Percentiles rank a stretch among this genome's conserved stretches.
Evolutionary conservation across 2,329 filamentous ascomycete genomes (phyloP).

Genomic region (Nothophoma quercina): DNA sequence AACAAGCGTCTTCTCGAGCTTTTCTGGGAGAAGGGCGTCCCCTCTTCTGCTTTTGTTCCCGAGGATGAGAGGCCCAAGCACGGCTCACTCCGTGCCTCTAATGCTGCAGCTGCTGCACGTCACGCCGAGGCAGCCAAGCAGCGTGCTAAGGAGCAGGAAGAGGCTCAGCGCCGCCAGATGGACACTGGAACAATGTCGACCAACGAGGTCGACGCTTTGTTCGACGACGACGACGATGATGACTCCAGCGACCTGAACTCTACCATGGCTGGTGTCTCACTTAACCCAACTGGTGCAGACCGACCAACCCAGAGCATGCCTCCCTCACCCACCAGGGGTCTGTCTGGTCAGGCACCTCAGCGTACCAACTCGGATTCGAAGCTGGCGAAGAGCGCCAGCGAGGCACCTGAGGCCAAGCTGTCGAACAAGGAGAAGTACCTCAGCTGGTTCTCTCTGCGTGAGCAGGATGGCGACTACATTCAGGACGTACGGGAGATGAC

Average conservation of each 20-base stretch:
- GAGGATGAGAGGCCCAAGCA: constrained; percentile 96
- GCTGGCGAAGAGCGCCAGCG: constrained; percentile 71
- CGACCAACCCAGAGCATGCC: constrained; percentile 95
- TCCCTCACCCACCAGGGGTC: constrained; percentile 82
- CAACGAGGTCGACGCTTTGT: constrained; percentile 92
- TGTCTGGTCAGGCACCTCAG: constrained; percentile 74
- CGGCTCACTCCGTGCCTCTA: constrained; percentile 74
- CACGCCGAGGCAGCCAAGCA: constrained; percentile 85
- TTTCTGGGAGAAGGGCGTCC: constrained; percentile 99
- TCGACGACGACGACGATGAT: constrained; percentile 86
- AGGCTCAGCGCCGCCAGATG: constrained; percentile 89
- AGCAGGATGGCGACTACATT: constrained; percentile 94
- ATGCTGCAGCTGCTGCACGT: constrained; percentile 76
- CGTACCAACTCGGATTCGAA: constrained; percentile 95
- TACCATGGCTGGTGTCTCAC: constrained; percentile 87
- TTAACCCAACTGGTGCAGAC: constrained; percentile 70
- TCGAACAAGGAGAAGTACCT: constrained; percentile 97
- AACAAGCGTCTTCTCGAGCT: constrained; percentile 92
- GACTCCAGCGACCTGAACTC: constrained; percentile 85
- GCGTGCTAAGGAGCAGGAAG: constrained; percentile 84
- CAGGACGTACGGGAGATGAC: constrained; percentile 99
- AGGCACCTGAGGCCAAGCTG: constrained; percentile 79
- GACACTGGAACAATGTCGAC: constrained; percentile 94
- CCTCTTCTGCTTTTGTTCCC: constrained; percentile 92
- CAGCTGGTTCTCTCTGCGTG: constrained; percentile 84